phyloP scores from a whole-genome alignment of 768 basidiomycete genomes.

The Tephrocybe sp. region DNA sequence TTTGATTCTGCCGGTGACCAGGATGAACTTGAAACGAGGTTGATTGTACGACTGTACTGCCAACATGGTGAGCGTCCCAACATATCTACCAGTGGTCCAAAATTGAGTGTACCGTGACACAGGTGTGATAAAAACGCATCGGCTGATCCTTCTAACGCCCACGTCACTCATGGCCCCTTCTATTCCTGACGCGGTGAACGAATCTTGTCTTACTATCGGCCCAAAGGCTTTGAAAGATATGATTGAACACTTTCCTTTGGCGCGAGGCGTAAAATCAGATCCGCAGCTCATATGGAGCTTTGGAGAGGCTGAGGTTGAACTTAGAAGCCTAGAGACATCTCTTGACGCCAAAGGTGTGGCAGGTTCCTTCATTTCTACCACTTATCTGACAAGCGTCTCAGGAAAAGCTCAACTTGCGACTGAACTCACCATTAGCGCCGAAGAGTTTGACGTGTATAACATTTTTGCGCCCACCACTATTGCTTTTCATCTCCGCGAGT shows the following conservation, averaged over 20 bases:
- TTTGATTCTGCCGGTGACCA: conserved; percentile 40
- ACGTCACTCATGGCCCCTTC: conserved; percentile 62
- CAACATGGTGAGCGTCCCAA: conserved; percentile 62
- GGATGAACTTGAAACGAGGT: conserved; percentile 67
- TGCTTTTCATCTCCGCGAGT: conserved; percentile 80
- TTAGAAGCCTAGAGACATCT: conserved; percentile 67
- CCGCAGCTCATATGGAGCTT: conserved; percentile 85
- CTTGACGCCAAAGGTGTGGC: conserved; percentile 59
- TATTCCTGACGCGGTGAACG: conserved; percentile 52
- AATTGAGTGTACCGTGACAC: conserved; percentile 7
- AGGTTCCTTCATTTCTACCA: neutral
- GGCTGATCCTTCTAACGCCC: conserved; percentile 57
- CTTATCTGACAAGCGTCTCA: conserved; percentile 20
- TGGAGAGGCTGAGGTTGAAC: conserved; percentile 59
- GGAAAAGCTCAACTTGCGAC: conserved; percentile 67
- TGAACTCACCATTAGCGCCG: conserved; percentile 70
- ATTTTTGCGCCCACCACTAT: conserved; percentile 61
- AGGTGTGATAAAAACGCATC: conserved; percentile 85
- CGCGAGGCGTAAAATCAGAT: conserved; percentile 62
- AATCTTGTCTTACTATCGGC: conserved; percentile 70
- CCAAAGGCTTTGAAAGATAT: conserved; percentile 73
- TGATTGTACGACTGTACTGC: conserved; percentile 73
- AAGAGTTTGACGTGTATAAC: conserved; percentile 80
- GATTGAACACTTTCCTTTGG: conserved; percentile 75
- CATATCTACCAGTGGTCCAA: neutral